A percentile compares a stretch with the other conserved stretches of the same genome.
These are phyloP conservation scores for Colletotrichum lupini DNA, from an alignment of 2,329 filamentous ascomycete genomes.

Conservation along the genomic window DNA sequence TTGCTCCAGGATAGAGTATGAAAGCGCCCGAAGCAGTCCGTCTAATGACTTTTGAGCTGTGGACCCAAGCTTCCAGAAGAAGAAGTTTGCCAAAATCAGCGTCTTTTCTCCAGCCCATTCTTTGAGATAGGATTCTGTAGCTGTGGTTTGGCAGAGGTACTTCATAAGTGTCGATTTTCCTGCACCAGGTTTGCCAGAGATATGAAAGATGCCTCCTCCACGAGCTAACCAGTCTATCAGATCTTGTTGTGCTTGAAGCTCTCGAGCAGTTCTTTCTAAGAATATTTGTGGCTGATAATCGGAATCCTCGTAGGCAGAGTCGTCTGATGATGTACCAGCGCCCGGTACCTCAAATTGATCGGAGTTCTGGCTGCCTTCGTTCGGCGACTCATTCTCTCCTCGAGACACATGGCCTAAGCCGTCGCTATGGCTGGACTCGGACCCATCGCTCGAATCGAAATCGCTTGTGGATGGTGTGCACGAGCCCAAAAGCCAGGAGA, in stretches of 20 bases:
- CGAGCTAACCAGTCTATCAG: not conserved
- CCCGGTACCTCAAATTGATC: not conserved
- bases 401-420: not conserved
- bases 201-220: not conserved
- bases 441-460: not conserved
- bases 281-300: not conserved
- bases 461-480: not conserved
- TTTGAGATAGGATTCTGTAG: not conserved
- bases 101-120: slow-evolving; percentile 7
- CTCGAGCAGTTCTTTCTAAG: not conserved
- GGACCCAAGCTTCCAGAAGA: slow-evolving; percentile 10
- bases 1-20: not conserved
- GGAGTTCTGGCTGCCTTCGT: not conserved
- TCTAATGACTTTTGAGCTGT: slow-evolving; percentile 1
- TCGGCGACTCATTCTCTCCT: not conserved
- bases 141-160: not conserved
- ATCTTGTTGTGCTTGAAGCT: not conserved
- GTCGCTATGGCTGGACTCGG: not conserved
- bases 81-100: slow-evolving; percentile 7
- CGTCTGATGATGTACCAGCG: not conserved
- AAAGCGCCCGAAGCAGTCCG: not conserved
- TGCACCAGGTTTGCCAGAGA: slow-evolving; percentile 13
- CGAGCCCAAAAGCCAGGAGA: not conserved
- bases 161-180: slow-evolving; percentile 27
- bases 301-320: fast-evolving